Evolutionary conservation across 176 grass and related monocot genomes (phyloP), one percentile per base, ranked within the genome.

Genomic region (Oryza meyeriana): DNA sequence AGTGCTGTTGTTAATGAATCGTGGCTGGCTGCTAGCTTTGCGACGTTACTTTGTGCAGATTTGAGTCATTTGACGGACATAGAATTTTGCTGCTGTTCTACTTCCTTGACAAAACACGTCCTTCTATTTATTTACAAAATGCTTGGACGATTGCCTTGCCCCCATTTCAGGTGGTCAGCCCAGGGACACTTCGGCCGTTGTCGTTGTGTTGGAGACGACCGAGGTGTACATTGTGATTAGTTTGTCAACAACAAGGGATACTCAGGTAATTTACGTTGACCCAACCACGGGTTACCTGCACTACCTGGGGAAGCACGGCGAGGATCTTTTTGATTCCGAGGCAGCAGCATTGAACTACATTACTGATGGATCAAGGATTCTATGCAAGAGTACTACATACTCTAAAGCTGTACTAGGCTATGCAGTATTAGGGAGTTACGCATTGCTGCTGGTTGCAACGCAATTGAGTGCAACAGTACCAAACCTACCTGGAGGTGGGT

Each of bases 191-290:
- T 95, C 93, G 5, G 71, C 90, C 18, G 81, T 93, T 0, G 91
- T 95, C 0, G 79, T 90, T 1, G 80, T 91, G 57, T 82, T 99
- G 25, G 93, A 95, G 81, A 88, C 85, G 33, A 83, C 83, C 5
- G 89, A 99, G 63, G 87, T 90, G 65, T 99, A 90, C 84, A 92
- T 99, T 84, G 85, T 95, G 61, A 69, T 72, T 59, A 95, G 96
- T 74, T 86, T 99, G 81, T 92, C 89, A 7, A 88, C 91, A 70
- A 48, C 71, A 33, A 41, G 62, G 0, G 85, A 95, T 61, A 95
- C 96, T 7, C 93, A 94, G 85, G 89, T 95, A 31, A 88, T 99
- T n/a, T 92, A 79, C 35, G 88, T 95, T 4, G 96, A 99, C 61
- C 93, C 93, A 50, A 99, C 96, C 64, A 99, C 96, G 1, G 93